Percentiles rank a stretch among this genome's conserved stretches.
These are phyloP conservation scores for Neofusicoccum kwambonambiense DNA, from an alignment of 2,329 filamentous ascomycete genomes.

Conservation along the genomic window DNA sequence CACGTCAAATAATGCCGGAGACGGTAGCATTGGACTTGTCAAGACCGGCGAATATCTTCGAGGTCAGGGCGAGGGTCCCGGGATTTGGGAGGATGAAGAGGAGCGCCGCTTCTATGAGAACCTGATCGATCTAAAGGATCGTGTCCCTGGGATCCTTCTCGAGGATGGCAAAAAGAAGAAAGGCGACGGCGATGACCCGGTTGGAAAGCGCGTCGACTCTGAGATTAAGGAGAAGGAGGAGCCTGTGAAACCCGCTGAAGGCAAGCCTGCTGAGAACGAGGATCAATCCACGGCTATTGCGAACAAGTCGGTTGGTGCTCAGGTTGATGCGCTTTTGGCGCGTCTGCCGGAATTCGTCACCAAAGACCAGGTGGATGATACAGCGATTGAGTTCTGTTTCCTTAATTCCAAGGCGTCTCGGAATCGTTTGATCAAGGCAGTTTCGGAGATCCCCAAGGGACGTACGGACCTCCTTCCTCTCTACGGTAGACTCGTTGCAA, in stretches of 20 bases:
- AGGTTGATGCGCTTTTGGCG: conserved; percentile 86
- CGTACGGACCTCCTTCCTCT: conserved; percentile 85
- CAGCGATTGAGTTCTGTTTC: conserved; percentile 95
- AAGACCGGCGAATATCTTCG: conserved; percentile 92
- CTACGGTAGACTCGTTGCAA: conserved; percentile 91
- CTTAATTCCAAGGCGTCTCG: conserved; percentile 97
- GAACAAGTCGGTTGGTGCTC: conserved; percentile 95
- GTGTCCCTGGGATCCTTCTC: conserved; percentile 88
- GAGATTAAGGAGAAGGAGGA: conserved; percentile 45
- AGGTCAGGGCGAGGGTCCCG: conserved; percentile 83
- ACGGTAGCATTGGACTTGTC: conserved; percentile 84
- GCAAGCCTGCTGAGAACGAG: conserved; percentile 61
- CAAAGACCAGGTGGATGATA: conserved; percentile 88
- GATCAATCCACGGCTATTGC: conserved; percentile 92
- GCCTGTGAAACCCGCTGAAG: conserved; percentile 33
- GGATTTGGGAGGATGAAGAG: conserved; percentile 98
- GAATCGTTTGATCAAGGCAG: conserved; percentile 86
- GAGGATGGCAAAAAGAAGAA: conserved; percentile 97
- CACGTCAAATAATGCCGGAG: conserved; percentile 61
- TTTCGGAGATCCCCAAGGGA: conserved; percentile 93
- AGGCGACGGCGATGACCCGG: conserved; percentile 73
- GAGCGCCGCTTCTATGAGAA: conserved; percentile 98
- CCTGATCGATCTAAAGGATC: conserved; percentile 88
- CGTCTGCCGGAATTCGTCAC: conserved; percentile 87
- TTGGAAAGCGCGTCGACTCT: conserved; percentile 69